phyloP scores from a whole-genome alignment of 257 asterid species.

The Marsdenia floribunda region DNA sequence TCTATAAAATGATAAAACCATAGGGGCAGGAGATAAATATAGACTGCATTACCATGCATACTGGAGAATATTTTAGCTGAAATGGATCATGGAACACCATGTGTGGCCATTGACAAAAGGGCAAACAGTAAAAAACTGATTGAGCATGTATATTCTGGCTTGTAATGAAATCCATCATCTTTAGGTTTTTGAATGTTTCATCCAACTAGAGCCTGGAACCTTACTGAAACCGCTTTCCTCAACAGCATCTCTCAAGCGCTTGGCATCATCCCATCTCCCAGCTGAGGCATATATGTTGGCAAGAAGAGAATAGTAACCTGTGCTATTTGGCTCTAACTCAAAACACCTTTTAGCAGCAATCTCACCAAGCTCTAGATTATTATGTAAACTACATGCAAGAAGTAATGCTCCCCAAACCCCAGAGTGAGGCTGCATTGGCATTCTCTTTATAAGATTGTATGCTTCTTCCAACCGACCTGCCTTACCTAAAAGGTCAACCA shows the following conservation, averaged over 20 bases:
- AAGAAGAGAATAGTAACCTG: slow-evolving; percentile 69
- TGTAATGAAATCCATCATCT: background rate
- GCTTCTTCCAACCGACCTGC: slow-evolving; percentile 73
- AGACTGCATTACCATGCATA: background rate
- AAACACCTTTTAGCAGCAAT: slow-evolving; percentile 58
- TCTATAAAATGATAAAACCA: background rate
- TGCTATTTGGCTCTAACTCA: slow-evolving; percentile 63
- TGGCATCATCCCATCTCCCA: slow-evolving; percentile 82
- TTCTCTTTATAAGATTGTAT: slow-evolving; percentile 54
- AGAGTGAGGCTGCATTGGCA: slow-evolving; percentile 67
- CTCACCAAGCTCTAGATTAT: slow-evolving; percentile 72
- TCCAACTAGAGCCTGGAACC: slow-evolving; percentile 77
- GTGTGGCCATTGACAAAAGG: background rate
- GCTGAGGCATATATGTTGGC: slow-evolving; percentile 74
- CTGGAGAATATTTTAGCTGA: background rate
- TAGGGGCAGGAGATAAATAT: background rate
- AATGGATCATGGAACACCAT: background rate
- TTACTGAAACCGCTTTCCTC: slow-evolving; percentile 47
- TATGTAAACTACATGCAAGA: slow-evolving; percentile 80
- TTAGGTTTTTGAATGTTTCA: slow-evolving; percentile 14
- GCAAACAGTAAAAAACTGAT: background rate
- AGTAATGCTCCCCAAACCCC: slow-evolving; percentile 97
- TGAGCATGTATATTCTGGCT: background rate
- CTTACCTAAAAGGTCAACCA: slow-evolving; percentile 79
- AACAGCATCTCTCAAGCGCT: slow-evolving; percentile 46